Evolutionary conservation across 1,139 yeast species (phyloP), one percentile per base, ranked within the genome.

Genomic region (Sporopachydermia cereana): DNA sequence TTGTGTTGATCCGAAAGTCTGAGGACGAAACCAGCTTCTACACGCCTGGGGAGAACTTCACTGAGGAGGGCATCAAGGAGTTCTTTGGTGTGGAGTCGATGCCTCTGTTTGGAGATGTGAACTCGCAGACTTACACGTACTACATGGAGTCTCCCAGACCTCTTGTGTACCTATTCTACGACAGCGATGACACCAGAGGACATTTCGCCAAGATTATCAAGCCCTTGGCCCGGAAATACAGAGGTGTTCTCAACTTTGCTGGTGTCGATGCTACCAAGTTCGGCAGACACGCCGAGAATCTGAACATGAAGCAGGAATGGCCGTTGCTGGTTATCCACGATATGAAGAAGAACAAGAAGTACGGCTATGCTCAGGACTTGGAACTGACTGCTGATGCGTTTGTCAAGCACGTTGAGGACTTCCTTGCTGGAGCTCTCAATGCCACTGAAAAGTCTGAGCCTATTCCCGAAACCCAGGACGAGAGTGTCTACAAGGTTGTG

Each of bases 241-340:
- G 89, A 71, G 96, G 96, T 55, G 73, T 76, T 62, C 64, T 89
- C 54, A 84, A 84, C 70, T 80, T 93, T 63, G 97, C 84, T 54
- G 89, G 88, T 61, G 73, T 91, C 58, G 93, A 91, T 60, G 94
- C 96, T 48, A 61, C 69, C 49, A 69, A 71, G 59, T 93, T 68
- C 60, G 97, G 96, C 54, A 78, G 77, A 67, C 97, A 91, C 60
- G 96, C 97, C 49, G 84, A 76, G 58, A 77, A 81, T 63, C 75
- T 91, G 63, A 88, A 84, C 72, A 78, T 91, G 77, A 73, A 82
- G 66, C 83, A 83, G 62, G 72, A 80, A 57, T 82, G 85, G 76
- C 98, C 98, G 59, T 77, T 93, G 48, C 82, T 93, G 61, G 95
- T 81, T 45, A 83, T 91, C 54, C 96, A 89, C 66, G 84, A 86